Conservation (phyloP, 768 basidiomycete genomes). For the Lentinula detonsa region DNA sequence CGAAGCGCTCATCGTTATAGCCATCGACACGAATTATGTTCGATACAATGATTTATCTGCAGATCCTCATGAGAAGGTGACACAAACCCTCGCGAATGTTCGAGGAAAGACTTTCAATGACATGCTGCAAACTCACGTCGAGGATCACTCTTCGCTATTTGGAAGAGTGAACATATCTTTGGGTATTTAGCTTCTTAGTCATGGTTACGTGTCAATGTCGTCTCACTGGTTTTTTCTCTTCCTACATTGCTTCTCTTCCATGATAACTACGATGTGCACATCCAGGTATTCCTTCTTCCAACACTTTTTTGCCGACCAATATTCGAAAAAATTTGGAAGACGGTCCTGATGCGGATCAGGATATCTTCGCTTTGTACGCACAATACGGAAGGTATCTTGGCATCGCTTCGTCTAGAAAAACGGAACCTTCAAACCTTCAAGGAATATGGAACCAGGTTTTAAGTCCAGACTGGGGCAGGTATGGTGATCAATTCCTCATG, state of each 20-base stretch:
- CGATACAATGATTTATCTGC: conserved; percentile 7
- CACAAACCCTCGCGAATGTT: background rate
- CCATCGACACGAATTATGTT: conserved; percentile 9
- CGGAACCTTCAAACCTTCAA: conserved; percentile 7
- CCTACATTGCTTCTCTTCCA: background rate
- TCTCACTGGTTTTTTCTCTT: background rate
- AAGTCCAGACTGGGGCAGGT: conserved; percentile 12
- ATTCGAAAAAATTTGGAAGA: background rate
- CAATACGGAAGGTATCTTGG: conserved; percentile 8
- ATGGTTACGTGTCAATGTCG: background rate
- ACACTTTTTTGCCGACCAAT: conserved; percentile 4
- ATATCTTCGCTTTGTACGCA: conserved; percentile 5
- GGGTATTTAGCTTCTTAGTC: background rate
- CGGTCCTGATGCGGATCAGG: conserved; percentile 7
- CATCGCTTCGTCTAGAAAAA: conserved; percentile 7
- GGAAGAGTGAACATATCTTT: conserved; percentile 7
- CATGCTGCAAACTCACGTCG: conserved; percentile 5
- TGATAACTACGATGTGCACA: background rate
- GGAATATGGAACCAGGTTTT: conserved; percentile 12
- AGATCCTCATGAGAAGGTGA: conserved; percentile 4
- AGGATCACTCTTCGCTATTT: conserved; percentile 6
- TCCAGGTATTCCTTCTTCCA: conserved; percentile 1
- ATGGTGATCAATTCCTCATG: background rate
- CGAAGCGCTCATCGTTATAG: conserved; percentile 7
- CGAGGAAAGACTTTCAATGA: background rate